Evolutionary conservation across 2,329 filamentous ascomycete species (phyloP), one percentile per base, ranked within the genome.

Genomic region (Pseudogymnoascus sp.): DNA sequence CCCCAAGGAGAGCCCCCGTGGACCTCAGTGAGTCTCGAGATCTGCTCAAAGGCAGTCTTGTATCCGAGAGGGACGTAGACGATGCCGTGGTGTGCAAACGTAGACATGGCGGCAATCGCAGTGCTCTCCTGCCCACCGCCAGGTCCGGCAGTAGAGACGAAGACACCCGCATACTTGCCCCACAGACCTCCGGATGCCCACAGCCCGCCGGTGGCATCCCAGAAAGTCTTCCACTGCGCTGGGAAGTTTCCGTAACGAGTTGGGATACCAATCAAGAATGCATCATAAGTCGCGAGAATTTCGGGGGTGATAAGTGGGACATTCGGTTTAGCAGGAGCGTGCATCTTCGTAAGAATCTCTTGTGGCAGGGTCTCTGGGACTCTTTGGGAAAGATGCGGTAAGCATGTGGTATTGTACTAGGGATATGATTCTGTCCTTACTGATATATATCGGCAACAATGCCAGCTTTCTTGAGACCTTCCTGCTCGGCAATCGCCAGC

Each of bases 161-260:
- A 99, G 67, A 97, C 69, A 72, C 93, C 93, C 63, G 89, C 93
- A 73, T 91, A 87, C 83, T 97, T 97, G 79, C 93, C 93, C 78
- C 82, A 86, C 82, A 83, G 93, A 69, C 81, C 86, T 67, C 93
- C 93, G 10, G 78, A 76, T 66, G 82, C 78, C 95, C 95, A 97
- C 11, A 62, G 16, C 77, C 95, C 89, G 73, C 93, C 93, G 26
- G 91, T 93, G 78, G 84, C 84, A 81, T 99, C 95, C 90, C 92
- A 96, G 91, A 93, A 74, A 1, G 69, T 77, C 83, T 95, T 97
- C 90, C 90, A 97, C 80, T 99, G 95, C n/a, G 88, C 90, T 60
- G 93, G 93, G 83, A 96, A 96, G 86, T 96, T 97, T 72, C 95
- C 95, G 80, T 91, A 99, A 70, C 95, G 86, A 61, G 95, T 99